Evolutionary conservation across 345 rosid species (phyloP), one percentile per base, ranked within the genome.

Genomic region (Nephelium lappaceum): DNA sequence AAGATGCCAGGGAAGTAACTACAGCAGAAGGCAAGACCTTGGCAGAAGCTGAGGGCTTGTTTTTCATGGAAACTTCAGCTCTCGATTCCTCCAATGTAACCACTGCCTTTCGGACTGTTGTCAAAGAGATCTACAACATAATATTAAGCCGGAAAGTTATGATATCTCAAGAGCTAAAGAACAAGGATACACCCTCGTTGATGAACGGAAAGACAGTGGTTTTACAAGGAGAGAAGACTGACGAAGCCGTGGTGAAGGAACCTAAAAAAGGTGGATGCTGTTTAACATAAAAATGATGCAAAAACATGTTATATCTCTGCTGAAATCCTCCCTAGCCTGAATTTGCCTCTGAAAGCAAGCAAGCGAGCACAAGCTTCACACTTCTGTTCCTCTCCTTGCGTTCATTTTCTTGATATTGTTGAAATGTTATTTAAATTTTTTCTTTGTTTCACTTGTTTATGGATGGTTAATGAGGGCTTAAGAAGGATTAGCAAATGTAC

Each of bases 41-140:
- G 82, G 98, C 99, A 0, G 97, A 95, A 89, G 90, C 93, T 43
- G 93, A 92, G 72, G 94, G 97, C 53, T 87, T 93, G 80, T 95
- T 93, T 85, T 95, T 95, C 84, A 87, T 95, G 89, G 99, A 95
- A 74, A 95, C 99, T 62, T 95, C 98, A 0, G 99, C 99, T 65
- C 89, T 95, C 14, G 98, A 95, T 86, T 95, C 99, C 15, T 95
- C 97, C 0, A 95, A 92, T 38, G 99, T 95, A 42, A 75, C 87
- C 5, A 85, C 91, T n/a, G 99, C 99, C n/a, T 95, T 95, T 81
- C 89, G 89, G 85, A 95, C 91, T 0, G 99, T 93, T 57, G 99
- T 95, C 51, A 91, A 84, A 84, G 99, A 95, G 93, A 95, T 95
- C 71, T 93, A 89, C 89, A 81, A 84, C 75, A 95, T 95, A 80